These are phyloP conservation scores for Arabidopsis arenosa DNA, from an alignment of 345 rosid species.

Conservation along the genomic window DNA sequence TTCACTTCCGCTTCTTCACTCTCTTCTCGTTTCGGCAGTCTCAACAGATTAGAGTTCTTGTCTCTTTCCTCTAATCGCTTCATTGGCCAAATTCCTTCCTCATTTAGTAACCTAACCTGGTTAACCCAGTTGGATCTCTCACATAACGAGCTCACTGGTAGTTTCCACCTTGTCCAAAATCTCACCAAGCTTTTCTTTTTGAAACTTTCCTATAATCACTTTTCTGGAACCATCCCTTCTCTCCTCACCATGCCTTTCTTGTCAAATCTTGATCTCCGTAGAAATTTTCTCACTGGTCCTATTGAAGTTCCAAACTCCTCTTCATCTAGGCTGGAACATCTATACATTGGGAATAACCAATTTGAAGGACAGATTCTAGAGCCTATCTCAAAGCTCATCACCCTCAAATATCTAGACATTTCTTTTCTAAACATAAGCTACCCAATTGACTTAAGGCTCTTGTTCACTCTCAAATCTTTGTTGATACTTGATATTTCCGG, in stretches of 20 bases:
- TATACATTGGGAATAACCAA: neutral
- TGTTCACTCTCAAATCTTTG: neutral
- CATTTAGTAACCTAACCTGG: neutral
- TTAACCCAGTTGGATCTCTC: neutral
- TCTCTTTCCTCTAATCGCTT: constrained; percentile 19
- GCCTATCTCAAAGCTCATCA: constrained; percentile 5
- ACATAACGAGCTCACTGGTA: constrained; percentile 21
- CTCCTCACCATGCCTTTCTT: constrained; percentile 14
- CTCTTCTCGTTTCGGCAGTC: neutral
- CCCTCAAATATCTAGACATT: neutral
- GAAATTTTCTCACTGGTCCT: neutral
- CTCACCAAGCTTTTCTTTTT: neutral
- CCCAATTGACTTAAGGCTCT: neutral
- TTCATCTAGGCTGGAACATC: neutral
- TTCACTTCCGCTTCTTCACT: constrained; percentile 18
- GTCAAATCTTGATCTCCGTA: neutral
- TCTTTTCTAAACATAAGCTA: neutral
- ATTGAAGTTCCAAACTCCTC: constrained; percentile 11
- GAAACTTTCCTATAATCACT: neutral
- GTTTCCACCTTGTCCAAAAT: neutral
- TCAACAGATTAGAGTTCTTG: constrained; percentile 29
- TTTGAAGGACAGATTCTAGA: constrained; percentile 1
- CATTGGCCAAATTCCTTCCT: constrained; percentile 15
- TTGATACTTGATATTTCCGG: neutral
- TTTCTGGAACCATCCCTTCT: constrained; percentile 20